Percentiles rank a stretch among this genome's conserved stretches.
Conservation (phyloP, 164 flowering plant species). For the Vitis labrusca region DNA sequence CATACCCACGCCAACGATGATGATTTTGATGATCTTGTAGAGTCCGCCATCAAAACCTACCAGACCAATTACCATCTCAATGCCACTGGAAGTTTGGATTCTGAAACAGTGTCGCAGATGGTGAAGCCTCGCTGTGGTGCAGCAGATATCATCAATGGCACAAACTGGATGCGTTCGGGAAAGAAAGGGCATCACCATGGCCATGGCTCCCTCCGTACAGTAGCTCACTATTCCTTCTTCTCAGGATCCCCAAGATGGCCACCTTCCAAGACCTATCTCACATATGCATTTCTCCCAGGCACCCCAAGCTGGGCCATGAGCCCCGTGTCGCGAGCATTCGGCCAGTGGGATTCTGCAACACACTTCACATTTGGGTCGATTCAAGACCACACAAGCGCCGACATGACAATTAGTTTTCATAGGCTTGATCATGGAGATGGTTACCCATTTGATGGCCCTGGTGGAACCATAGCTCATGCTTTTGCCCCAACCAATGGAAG, state of each 20-base stretch:
- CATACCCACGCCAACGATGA: constrained; percentile 11
- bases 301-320: neutral
- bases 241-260: constrained; percentile 1
- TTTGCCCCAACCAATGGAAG: constrained; percentile 27
- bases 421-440: constrained; percentile 34
- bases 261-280: constrained; percentile 1
- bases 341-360: constrained; percentile 16
- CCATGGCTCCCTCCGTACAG: neutral
- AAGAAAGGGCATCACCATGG: neutral
- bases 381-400: neutral
- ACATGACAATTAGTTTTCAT: constrained; percentile 20
- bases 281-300: too few relatives aligned
- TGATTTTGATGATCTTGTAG: constrained; percentile 25
- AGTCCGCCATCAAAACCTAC: constrained; percentile 27
- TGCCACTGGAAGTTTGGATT: constrained; percentile 24
- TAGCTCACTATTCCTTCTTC: constrained; percentile 3
- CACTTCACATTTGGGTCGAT: constrained; percentile 18
- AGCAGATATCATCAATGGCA: constrained; percentile 25
- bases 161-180: neutral
- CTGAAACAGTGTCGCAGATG: constrained; percentile 19
- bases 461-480: constrained; percentile 32
- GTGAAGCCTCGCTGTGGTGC: constrained; percentile 30
- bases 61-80: constrained; percentile 28
- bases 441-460: constrained; percentile 20
- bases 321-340: constrained; percentile 9